phyloP scores from a whole-genome alignment of 257 asterid genomes.

The Plantago elongata region DNA sequence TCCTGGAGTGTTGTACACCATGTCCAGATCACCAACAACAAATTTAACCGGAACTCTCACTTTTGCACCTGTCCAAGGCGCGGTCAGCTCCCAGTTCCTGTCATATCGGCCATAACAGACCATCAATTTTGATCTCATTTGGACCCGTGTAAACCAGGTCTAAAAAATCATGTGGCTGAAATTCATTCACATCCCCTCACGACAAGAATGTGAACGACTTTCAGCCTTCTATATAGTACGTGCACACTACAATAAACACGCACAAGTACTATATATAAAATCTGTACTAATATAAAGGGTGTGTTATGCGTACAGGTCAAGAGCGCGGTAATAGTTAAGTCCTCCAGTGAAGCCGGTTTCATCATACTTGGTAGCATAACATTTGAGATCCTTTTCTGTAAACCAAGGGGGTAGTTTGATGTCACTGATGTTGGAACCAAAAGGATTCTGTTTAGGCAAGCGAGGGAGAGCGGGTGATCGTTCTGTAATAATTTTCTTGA shows the following conservation, averaged over 20 bases:
- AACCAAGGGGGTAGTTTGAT: conserved; percentile 62
- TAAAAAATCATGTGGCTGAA: no score
- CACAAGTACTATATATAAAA: no score
- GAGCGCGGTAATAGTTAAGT: conserved; percentile 78
- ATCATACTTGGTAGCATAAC: conserved; percentile 42
- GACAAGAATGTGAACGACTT: no score
- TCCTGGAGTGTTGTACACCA: conserved; percentile 80
- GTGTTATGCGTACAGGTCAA: conserved; percentile 48
- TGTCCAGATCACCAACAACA: conserved; percentile 64
- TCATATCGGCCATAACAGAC: background rate
- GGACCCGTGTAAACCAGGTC: no score
- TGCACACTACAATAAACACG: no score
- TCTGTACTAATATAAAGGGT: background rate
- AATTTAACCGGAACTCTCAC: conserved; percentile 71
- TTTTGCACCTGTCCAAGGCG: conserved; percentile 68
- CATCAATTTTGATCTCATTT: no score
- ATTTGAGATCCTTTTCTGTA: conserved; percentile 57
- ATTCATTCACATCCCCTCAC: no score
- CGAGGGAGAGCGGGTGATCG: conserved; percentile 61
- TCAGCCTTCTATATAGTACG: no score
- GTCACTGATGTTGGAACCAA: conserved; percentile 28
- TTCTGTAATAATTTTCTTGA: conserved; percentile 57
- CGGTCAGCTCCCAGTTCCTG: conserved; percentile 90
- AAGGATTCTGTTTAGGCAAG: conserved; percentile 56
- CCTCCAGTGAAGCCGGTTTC: conserved; percentile 83